Evolutionary conservation across 2,329 filamentous ascomycete genomes (phyloP).

Genomic region (Cryoendolithus antarcticus): DNA sequence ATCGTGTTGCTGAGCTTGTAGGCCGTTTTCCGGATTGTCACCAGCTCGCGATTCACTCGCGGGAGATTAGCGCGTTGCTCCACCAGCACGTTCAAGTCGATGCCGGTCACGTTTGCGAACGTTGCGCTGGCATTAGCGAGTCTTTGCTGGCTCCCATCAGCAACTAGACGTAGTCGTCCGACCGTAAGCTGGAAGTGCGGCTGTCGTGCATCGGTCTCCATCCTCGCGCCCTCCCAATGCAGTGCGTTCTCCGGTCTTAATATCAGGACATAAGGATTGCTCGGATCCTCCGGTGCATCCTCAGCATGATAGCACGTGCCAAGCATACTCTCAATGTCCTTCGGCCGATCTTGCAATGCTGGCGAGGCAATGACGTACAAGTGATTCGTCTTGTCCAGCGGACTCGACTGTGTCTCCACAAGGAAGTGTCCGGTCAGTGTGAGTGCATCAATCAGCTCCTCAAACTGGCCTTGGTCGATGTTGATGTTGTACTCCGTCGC

Average conservation of each 20-base stretch:
- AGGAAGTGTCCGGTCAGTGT: conserved; percentile 77
- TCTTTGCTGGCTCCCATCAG: conserved; percentile 70
- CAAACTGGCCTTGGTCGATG: conserved; percentile 53
- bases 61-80: conserved; percentile 89
- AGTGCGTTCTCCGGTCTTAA: conserved; percentile 68
- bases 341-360: conserved; percentile 61
- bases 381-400: conserved; percentile 36
- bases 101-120: conserved; percentile 73
- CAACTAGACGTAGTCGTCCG: conserved; percentile 76
- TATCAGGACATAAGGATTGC: conserved; percentile 74
- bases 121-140: conserved; percentile 65
- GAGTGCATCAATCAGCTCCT: conserved; percentile 68
- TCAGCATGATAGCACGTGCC: conserved; percentile 64
- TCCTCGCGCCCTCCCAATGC: conserved; percentile 63
- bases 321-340: conserved; percentile 76
- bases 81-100: conserved; percentile 77
- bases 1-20: conserved; percentile 96
- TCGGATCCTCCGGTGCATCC: conserved; percentile 56
- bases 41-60: conserved; percentile 80
- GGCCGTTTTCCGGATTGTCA: conserved; percentile 87
- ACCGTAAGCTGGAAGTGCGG: conserved; percentile 74
- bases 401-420: conserved; percentile 58
- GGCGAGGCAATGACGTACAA: conserved; percentile 63
- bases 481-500: conserved; percentile 88
- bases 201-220: conserved; percentile 60